A percentile compares a stretch with the other conserved stretches of the same genome.
Conservation (phyloP, 805 yeast genomes). For the Zygosaccharomyces lentus region DNA sequence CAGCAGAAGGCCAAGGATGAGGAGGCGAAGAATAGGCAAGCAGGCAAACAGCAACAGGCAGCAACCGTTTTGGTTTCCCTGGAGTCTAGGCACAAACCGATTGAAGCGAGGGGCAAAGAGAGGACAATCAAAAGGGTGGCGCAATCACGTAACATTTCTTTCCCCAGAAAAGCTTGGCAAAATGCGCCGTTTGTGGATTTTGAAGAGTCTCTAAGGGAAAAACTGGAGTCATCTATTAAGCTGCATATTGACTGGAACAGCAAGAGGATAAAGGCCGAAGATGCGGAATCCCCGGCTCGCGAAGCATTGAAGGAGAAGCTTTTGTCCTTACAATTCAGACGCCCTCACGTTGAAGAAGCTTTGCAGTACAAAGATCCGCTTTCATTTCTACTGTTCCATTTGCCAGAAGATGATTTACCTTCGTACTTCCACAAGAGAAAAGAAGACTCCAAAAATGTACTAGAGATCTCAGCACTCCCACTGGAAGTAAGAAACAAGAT, state of each 20-base stretch:
- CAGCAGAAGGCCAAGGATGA: slow-evolving; percentile 45
- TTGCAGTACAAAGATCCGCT: slow-evolving; percentile 49
- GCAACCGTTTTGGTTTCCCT: slow-evolving; percentile 44
- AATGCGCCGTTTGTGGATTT: slow-evolving; percentile 65
- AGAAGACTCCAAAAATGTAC: slow-evolving; percentile 52
- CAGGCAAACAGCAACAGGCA: slow-evolving; percentile 46
- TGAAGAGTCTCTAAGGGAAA: slow-evolving; percentile 54
- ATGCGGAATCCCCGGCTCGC: slow-evolving; percentile 11
- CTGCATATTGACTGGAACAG: slow-evolving; percentile 52
- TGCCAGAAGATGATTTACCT: slow-evolving; percentile 95
- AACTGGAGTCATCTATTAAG: slow-evolving; percentile 59
- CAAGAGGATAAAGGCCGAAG: slow-evolving; percentile 10
- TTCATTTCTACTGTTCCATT: slow-evolving; percentile 63
- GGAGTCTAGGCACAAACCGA: slow-evolving; percentile 9
- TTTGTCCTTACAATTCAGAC: slow-evolving; percentile 58
- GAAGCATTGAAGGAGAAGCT: slow-evolving; percentile 34
- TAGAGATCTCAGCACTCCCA: slow-evolving; percentile 41
- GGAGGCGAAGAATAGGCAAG: slow-evolving; percentile 44
- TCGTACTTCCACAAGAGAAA: slow-evolving; percentile 51
- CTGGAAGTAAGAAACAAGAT: slow-evolving; percentile 50
- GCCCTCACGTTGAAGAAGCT: slow-evolving; percentile 67
- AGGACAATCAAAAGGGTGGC: background rate
- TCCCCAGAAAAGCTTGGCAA: slow-evolving; percentile 63
- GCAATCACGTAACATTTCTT: slow-evolving; percentile 16
- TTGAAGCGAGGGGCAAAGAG: background rate